These are phyloP conservation scores for Rickenella mellea DNA, from an alignment of 768 basidiomycete species.

Conservation along the genomic window DNA sequence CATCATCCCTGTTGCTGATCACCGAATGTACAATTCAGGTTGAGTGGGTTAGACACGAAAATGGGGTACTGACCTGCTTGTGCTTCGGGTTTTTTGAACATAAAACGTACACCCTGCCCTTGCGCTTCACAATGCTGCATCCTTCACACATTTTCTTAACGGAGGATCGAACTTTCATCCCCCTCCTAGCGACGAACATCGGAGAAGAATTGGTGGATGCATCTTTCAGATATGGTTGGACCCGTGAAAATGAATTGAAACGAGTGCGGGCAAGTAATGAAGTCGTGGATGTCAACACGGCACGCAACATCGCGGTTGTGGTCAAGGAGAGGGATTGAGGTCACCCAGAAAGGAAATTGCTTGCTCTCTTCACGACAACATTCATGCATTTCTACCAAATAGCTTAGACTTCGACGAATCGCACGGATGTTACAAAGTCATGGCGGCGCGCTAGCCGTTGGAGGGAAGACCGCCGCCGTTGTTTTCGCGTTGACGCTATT, in stretches of 20 bases:
- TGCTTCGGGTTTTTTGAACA: conserved; percentile 95
- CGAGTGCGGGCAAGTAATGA: too few relatives aligned
- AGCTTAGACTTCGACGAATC: background rate
- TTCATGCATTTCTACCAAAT: background rate
- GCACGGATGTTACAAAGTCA: conserved; percentile 10
- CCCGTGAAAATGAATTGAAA: background rate
- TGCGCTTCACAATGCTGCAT: conserved; percentile 79
- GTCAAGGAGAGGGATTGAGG: background rate
- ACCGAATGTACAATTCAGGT: conserved; percentile 8
- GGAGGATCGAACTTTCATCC: conserved; percentile 94
- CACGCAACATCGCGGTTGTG: conserved; percentile 37
- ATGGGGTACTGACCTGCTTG: conserved; percentile 64
- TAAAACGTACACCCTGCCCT: conserved; percentile 86
- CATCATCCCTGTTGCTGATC: conserved; percentile 54
- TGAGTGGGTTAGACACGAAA: background rate
- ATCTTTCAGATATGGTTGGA: background rate
- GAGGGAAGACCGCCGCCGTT: conserved; percentile 37
- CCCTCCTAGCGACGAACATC: conserved; percentile 19
- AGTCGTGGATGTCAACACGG: background rate
- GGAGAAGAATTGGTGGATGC: conserved; percentile 18
- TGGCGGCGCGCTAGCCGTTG: conserved; percentile 17
- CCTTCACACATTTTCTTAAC: conserved; percentile 94
- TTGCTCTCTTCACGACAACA: background rate
- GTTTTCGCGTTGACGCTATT: conserved; percentile 54
- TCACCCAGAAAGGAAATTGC: background rate